Evolutionary conservation across 2,329 filamentous ascomycete species (phyloP).

Genomic region (Diaporthe amygdali): DNA sequence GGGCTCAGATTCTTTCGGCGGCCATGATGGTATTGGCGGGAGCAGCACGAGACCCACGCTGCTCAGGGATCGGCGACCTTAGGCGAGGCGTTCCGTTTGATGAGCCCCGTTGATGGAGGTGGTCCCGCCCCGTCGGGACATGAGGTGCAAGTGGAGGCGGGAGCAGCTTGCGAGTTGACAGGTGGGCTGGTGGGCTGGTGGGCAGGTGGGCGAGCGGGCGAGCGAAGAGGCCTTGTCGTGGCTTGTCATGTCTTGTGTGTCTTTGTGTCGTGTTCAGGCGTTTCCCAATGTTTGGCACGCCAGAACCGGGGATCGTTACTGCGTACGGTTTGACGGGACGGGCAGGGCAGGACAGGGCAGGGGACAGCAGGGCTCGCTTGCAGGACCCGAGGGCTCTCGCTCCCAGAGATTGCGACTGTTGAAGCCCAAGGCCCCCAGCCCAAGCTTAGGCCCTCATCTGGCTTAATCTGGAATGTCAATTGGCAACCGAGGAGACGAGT

Average conservation of each 20-base stretch:
- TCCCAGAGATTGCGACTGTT: conserved; percentile 6
- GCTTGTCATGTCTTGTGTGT: background rate
- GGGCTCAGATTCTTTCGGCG: conserved; percentile 6
- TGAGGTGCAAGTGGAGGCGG: conserved; percentile 8
- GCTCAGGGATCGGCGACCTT: background rate
- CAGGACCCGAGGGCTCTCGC: background rate
- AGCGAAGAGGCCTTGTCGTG: background rate
- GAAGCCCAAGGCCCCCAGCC: background rate
- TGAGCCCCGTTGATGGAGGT: conserved; percentile 15
- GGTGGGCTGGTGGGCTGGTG: background rate
- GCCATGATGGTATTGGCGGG: conserved; percentile 4
- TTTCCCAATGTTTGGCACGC: background rate
- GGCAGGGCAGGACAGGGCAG: background rate
- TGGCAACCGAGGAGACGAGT: background rate
- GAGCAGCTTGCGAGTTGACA: background rate
- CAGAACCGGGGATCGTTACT: background rate
- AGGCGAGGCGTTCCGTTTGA: conserved; percentile 25
- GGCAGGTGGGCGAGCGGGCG: background rate
- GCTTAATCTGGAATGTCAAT: background rate
- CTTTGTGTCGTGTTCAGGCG: background rate
- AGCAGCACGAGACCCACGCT: conserved; percentile 6
- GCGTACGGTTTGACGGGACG: background rate
- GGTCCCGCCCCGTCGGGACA: conserved; percentile 14
- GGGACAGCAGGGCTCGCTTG: background rate
- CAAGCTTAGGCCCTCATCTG: background rate